A percentile compares a stretch with the other conserved stretches of the same genome.
Evolutionary conservation across 208 protist species (phyloP).

Genomic region (Acanthamoeba quina): DNA sequence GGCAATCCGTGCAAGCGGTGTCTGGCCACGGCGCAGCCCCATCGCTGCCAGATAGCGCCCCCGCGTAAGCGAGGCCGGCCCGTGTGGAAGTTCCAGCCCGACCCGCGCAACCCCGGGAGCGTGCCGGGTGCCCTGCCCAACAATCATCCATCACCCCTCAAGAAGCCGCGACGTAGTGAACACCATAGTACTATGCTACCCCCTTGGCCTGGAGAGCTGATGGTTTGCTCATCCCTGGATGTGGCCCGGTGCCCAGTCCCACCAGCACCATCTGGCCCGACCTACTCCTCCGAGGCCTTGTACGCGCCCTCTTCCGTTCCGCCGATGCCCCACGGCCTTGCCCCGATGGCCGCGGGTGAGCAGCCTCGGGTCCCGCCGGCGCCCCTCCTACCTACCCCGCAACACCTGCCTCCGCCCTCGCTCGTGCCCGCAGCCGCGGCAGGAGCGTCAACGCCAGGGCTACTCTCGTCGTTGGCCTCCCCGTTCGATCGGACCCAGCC

Average conservation of each 20-base stretch:
- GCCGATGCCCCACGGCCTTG: neutral
- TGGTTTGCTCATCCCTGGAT: no score
- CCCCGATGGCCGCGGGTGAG: neutral
- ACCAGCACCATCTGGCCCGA: no score
- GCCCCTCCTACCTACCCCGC: no score
- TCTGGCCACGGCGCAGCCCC: neutral
- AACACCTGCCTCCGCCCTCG: no score
- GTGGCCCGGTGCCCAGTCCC: no score
- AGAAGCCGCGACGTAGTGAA: neutral
- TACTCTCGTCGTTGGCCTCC: neutral
- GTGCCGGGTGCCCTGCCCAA: neutral
- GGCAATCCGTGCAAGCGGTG: constrained; percentile 32
- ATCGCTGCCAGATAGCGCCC: constrained; percentile 10
- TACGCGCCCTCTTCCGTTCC: neutral
- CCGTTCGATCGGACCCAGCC: neutral
- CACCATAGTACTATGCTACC: neutral
- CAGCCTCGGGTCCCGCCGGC: no score
- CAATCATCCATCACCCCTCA: neutral
- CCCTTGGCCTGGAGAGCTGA: no score
- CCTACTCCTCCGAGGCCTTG: neutral
- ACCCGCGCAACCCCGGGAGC: neutral
- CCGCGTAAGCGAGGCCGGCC: neutral
- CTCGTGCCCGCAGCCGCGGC: no score
- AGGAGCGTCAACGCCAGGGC: no score
- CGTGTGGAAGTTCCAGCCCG: constrained; percentile 56